Base-by-base conservation (phyloP, 2,329 filamentous ascomycete genomes). In the Pseudogymnoascus sp. region DNA sequence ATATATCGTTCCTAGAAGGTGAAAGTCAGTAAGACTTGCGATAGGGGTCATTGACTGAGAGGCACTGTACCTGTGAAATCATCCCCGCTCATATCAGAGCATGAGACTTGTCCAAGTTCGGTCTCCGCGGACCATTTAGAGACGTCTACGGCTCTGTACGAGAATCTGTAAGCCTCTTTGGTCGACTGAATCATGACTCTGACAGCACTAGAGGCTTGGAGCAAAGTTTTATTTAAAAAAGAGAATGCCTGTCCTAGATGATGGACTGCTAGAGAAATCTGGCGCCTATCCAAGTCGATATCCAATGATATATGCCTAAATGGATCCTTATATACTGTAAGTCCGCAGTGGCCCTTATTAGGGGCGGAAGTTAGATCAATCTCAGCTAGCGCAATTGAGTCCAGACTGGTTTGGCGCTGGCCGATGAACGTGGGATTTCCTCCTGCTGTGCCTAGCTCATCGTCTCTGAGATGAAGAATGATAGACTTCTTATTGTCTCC, bases 311-410 rank as follows among this genome's bases (percentile, higher is more conserved):
- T 44, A 21, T 63, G 60, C 2, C 67, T 65, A 36, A 66, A 63
- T 42, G 66, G 62, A 58, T 70, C 68, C 58, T 70, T 70, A 64
- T 68, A 69, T 31, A 64, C 39, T 51, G 64, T 62, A 13, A 70
- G 59, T 2, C 68, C 68, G 25, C 60, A 65, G 33, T 62, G 63
- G n/a, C 65, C 39, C 12, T 31, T 59, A 39, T 5, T 35, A 55
- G 25, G 5, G 48, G 44, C 7, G 0, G 35, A 27, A 21, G 33
- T 7, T 35, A 33, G 61, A 27, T 61, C 7, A 33, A 61, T 12
- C 29, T 38, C 55, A 8, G 51, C 44, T 38, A 15, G 60, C 21
- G 35, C 62, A 33, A 15, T 39, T 44, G 31, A 51, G 35, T 63
- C 63, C 36, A 62, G 51, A 8, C 17, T 35, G 2, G 38, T 55